Base-by-base conservation (phyloP, 106 monocot genomes). In the Acorus calamus region DNA sequence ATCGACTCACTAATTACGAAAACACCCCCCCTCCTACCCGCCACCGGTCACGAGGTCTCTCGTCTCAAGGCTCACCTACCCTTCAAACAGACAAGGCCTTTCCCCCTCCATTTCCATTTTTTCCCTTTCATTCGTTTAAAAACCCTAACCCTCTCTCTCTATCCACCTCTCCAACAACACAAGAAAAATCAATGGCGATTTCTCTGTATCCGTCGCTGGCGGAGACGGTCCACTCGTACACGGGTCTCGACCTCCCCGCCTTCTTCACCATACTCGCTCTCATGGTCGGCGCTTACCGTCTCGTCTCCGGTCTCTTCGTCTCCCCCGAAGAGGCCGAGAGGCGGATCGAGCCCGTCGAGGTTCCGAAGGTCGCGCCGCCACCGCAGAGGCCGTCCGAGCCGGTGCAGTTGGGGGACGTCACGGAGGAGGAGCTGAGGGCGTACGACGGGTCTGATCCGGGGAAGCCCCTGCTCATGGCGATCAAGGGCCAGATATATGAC, bases 401-500 rank as follows among this genome's bases (percentile, higher is more conserved):
- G 3, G 75, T 80, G 2, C 81, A 81, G 81, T 44, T 84, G 14
- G 91, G 86, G 55, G 78, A 83, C 8, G 75, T 91, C 67, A 71
- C 86, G 55, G 46, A 83, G 64, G 86, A 86, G 49, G 83, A 86
- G 68, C 78, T 86, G 42, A 66, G 50, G 60, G 73, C 61, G 7
- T 91, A 76, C 63, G 81, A 91, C 54, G 86, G 91, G n/a, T 83
- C 86, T 53, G 86, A 91, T 64, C 80, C 86, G 3, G 62, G 62
- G 50, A 83, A 91, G 66, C 91, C 86, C 8, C 78, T 91, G 51
- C 71, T 91, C 52, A 80, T 91, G 77, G 76, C 83, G 55, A 91
- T 91, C 70, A 83, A 81, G 64, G 86, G 91, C n/a, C 80, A 81
- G 49, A 67, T 91, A 68, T 91, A 79, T 73, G 83, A 91, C 56